Conservation (phyloP, 139 green algal genomes). For the Medakamo hakoo region DNA sequence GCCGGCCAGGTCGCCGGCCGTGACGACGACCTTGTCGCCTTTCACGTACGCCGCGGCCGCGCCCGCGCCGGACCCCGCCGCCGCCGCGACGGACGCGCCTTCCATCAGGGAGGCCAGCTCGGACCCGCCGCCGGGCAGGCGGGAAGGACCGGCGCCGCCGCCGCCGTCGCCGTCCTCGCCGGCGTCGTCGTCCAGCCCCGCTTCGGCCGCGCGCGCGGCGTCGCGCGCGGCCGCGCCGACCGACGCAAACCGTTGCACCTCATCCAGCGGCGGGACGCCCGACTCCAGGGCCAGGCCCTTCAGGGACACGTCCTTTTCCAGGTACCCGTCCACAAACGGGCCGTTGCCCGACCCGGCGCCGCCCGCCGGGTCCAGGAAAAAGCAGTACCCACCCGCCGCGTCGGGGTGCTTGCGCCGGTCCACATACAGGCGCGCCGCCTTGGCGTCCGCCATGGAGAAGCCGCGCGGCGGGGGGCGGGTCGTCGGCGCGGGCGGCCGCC, state of each 20-base stretch:
- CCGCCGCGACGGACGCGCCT: neutral
- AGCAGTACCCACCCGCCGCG: neutral
- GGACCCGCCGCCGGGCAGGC: no score
- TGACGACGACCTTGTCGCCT: constrained; percentile 28
- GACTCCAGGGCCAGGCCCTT: constrained; percentile 42
- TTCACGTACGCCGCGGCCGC: constrained; percentile 18
- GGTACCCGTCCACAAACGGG: constrained; percentile 46
- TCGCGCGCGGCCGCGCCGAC: constrained; percentile 8
- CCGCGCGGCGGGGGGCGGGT: neutral
- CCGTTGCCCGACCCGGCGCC: neutral
- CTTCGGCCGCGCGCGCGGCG: constrained; percentile 7
- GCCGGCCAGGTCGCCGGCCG: neutral
- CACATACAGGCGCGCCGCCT: neutral
- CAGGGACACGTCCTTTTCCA: constrained; percentile 51
- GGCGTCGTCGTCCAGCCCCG: constrained; percentile 9
- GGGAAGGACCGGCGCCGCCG: neutral
- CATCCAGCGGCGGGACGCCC: constrained; percentile 61
- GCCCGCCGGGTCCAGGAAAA: neutral
- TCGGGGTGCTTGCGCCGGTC: neutral
- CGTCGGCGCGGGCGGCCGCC: constrained; percentile 4
- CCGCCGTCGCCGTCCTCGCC: constrained; percentile 1
- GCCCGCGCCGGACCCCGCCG: neutral
- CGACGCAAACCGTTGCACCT: constrained; percentile 74
- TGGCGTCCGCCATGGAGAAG: neutral
- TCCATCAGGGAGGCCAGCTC: constrained; percentile 19